These are phyloP conservation scores for Russula sp. DNA, from an alignment of 768 basidiomycete genomes.

Conservation along the genomic window DNA sequence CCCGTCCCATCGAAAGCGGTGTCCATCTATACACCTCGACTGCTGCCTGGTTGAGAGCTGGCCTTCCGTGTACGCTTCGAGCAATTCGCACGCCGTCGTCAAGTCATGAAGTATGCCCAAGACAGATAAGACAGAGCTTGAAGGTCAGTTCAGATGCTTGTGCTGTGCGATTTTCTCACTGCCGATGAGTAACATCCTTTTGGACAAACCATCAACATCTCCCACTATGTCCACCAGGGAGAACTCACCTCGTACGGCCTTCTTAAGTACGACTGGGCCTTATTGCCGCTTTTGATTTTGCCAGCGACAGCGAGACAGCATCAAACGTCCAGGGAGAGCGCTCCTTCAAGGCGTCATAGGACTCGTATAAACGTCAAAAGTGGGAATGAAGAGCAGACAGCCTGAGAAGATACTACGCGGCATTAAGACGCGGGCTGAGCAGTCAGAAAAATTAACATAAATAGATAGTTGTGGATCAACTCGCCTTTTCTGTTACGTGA, in stretches of 20 bases:
- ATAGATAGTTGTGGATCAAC: no score
- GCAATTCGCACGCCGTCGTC: no score
- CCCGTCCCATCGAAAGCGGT: no score
- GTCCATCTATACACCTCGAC: no score
- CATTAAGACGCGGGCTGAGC: conserved; percentile 35
- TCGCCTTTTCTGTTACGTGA: no score
- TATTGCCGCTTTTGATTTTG: conserved; percentile 86
- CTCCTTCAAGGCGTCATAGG: conserved; percentile 84
- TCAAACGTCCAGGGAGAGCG: conserved; percentile 96
- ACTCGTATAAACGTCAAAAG: conserved; percentile 93
- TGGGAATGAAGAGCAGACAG: conserved; percentile 93
- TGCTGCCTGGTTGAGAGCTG: no score
- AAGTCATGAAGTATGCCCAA: no score
- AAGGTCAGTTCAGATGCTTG: no score
- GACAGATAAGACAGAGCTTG: no score
- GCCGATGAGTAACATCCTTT: conserved; percentile 72
- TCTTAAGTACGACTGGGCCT: conserved; percentile 88
- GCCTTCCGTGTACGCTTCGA: no score
- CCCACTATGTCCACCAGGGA: background rate
- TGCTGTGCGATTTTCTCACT: no score
- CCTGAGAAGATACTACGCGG: conserved; percentile 84
- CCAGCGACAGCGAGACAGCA: conserved; percentile 89
- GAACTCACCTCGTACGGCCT: conserved; percentile 79
- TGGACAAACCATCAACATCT: background rate
- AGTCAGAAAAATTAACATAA: no score